phyloP scores from a whole-genome alignment of 345 rosid genomes.

The Cardiospermum halicacabum region DNA sequence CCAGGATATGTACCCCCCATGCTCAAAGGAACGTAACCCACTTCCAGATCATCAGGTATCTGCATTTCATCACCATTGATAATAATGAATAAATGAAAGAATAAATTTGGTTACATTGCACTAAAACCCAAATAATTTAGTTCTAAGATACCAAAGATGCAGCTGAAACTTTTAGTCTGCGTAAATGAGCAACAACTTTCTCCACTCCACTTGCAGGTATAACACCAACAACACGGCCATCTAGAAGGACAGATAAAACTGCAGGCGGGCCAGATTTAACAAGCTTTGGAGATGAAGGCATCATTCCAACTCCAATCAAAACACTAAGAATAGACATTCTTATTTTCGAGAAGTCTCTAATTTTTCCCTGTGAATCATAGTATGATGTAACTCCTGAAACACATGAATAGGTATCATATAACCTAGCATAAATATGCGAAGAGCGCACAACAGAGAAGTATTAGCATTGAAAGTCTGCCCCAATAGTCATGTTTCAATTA shows the following conservation, averaged over 20 bases:
- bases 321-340: constrained; percentile 58
- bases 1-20: constrained; percentile 94
- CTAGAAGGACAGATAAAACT: constrained; percentile 74
- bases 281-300: constrained; percentile 72
- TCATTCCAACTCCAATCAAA: constrained; percentile 79
- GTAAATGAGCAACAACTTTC: constrained; percentile 64
- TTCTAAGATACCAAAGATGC: constrained; percentile 57
- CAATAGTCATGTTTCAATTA: neutral
- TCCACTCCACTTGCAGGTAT: constrained; percentile 51
- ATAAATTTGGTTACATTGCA: neutral
- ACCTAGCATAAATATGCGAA: neutral
- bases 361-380: constrained; percentile 66
- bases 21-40: constrained; percentile 90
- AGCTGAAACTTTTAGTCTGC: constrained; percentile 77
- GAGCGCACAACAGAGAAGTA: neutral
- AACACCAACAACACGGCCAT: constrained; percentile 84
- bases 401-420: neutral
- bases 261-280: constrained; percentile 81
- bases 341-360: constrained; percentile 66
- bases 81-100: neutral
- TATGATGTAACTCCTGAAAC: constrained; percentile 76
- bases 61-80: constrained; percentile 27
- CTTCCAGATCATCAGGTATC: constrained; percentile 94
- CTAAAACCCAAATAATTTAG: constrained; percentile 1
- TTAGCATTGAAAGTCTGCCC: neutral